phyloP scores from a whole-genome alignment of 2,329 filamentous ascomycete genomes.

The Ascosphaera apis region DNA sequence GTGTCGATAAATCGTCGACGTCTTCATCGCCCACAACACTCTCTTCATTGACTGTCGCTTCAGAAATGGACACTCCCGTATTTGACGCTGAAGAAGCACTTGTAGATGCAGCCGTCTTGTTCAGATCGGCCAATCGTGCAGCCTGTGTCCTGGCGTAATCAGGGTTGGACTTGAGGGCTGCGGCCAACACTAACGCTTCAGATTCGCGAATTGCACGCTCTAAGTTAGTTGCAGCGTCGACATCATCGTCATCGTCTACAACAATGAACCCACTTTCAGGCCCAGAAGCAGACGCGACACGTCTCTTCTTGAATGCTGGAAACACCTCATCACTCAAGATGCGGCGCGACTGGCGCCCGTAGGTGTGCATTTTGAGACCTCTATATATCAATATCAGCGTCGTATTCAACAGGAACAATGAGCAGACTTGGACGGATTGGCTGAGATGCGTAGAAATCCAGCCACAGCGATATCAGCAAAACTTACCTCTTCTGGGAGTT shows the following conservation, averaged over 20 bases:
- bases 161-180: not conserved
- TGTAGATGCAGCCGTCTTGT: not conserved
- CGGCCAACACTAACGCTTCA: not conserved
- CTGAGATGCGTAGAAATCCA: slow-evolving; percentile 1
- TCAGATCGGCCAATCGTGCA: not conserved
- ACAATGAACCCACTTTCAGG: not conserved
- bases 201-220: slow-evolving; percentile 26
- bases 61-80: not conserved
- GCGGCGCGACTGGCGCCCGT: slow-evolving; percentile 24
- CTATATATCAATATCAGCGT: slow-evolving; percentile 8
- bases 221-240: slow-evolving; percentile 22
- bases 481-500: slow-evolving; percentile 27
- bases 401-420: not conserved
- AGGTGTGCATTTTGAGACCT: slow-evolving; percentile 26
- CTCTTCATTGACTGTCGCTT: slow-evolving; percentile 4
- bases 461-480: not conserved
- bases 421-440: not conserved
- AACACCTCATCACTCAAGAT: slow-evolving; percentile 23
- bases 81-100: not conserved
- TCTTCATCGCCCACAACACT: slow-evolving; percentile 18
- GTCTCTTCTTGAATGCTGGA: slow-evolving; percentile 22
- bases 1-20: slow-evolving; percentile 20
- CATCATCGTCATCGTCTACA: slow-evolving; percentile 10
- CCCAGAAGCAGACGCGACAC: slow-evolving; percentile 12
- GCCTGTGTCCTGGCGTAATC: not conserved